phyloP scores from a whole-genome alignment of 192 early-diverging fungal genomes.

The Lunasporangiospora selenospora region DNA sequence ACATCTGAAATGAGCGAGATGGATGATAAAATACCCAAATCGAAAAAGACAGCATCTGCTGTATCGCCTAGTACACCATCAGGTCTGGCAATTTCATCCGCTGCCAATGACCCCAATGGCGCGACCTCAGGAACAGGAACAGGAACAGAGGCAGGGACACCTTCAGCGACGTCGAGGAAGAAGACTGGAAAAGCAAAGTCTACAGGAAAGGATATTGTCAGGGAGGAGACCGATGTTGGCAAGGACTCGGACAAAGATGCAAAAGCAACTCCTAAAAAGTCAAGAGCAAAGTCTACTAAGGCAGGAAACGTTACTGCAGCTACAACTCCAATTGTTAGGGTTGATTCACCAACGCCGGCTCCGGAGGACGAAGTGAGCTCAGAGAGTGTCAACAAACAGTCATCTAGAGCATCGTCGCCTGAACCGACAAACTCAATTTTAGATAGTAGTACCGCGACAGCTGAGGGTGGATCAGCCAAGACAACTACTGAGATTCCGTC shows the following conservation, averaged over 20 bases:
- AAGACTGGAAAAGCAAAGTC: conserved; percentile 24
- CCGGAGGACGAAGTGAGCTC: neutral
- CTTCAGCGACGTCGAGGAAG: conserved; percentile 22
- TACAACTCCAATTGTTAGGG: conserved; percentile 16
- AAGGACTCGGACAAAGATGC: conserved; percentile 44
- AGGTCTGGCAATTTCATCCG: too few relatives aligned
- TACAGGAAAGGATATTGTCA: conserved; percentile 11
- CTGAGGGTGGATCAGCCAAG: neutral
- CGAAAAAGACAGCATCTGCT: neutral
- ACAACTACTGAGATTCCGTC: neutral
- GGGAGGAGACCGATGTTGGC: conserved; percentile 13
- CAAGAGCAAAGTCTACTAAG: conserved; percentile 19
- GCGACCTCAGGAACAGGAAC: neutral
- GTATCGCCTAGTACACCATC: neutral
- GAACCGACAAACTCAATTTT: conserved; percentile 1
- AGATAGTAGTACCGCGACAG: neutral
- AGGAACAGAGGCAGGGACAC: neutral
- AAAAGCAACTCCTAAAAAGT: conserved; percentile 19
- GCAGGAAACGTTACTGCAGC: neutral
- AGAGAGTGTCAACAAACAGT: neutral
- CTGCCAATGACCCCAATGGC: neutral
- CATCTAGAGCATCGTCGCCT: conserved; percentile 16
- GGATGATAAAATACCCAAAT: conserved; percentile 29
- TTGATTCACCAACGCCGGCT: conserved; percentile 21
- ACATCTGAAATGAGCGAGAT: conserved; percentile 40